Conservation (phyloP, 2,329 filamentous ascomycete species). For the Neoscytalidium dimidiatum region DNA sequence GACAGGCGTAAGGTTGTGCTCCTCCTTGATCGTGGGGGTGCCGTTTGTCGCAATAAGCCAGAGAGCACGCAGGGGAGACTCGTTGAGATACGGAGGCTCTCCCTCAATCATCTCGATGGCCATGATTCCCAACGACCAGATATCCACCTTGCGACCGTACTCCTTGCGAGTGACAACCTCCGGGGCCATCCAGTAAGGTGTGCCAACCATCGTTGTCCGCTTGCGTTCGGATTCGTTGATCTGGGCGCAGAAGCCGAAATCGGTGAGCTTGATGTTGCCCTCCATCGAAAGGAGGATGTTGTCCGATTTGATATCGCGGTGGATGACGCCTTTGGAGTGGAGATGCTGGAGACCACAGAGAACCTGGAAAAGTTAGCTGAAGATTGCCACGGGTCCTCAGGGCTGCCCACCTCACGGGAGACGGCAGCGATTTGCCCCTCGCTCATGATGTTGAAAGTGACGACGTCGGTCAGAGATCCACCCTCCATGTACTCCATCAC, state of each 20-base stretch:
- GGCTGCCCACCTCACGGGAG: slow-evolving; percentile 65
- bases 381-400: slow-evolving; percentile 39
- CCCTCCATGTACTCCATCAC: slow-evolving; percentile 99
- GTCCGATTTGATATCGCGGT: slow-evolving; percentile 98
- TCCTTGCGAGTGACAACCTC: slow-evolving; percentile 97
- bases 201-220: slow-evolving; percentile 98
- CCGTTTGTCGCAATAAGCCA: slow-evolving; percentile 98
- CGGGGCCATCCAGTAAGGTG: slow-evolving; percentile 99
- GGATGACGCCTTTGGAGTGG: slow-evolving; percentile 96
- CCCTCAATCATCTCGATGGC: slow-evolving; percentile 99
- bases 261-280: slow-evolving; percentile 96
- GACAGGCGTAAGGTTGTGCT: slow-evolving; percentile 74
- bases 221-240: slow-evolving; percentile 92
- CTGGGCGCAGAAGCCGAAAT: slow-evolving; percentile 98
- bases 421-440: slow-evolving; percentile 97
- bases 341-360: slow-evolving; percentile 80
- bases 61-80: slow-evolving; percentile 87
- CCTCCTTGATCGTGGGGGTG: slow-evolving; percentile 92
- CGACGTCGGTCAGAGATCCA: slow-evolving; percentile 94
- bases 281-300: slow-evolving; percentile 94
- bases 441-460: slow-evolving; percentile 99
- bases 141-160: slow-evolving; percentile 97
- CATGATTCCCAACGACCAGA: slow-evolving; percentile 99
- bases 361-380: slow-evolving; percentile 22
- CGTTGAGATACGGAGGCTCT: slow-evolving; percentile 94